These are phyloP conservation scores for Aspergillus quadricinctus DNA, from an alignment of 2,329 filamentous ascomycete genomes.

Conservation along the genomic window DNA sequence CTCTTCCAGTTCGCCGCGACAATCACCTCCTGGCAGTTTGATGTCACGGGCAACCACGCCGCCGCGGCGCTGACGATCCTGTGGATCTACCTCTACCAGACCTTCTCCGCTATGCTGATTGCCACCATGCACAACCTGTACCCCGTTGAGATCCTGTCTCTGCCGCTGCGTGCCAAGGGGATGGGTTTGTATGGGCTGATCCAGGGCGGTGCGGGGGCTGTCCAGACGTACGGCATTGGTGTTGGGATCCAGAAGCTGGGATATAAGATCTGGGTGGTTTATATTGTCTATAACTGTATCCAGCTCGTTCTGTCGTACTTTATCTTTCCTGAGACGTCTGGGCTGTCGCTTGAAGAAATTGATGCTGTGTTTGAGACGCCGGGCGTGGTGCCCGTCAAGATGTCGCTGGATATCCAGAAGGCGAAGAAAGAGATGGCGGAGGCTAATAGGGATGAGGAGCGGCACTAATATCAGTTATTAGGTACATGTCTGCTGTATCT, in stretches of 20 bases:
- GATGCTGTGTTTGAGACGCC: slow-evolving; percentile 54
- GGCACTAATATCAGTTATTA: background rate
- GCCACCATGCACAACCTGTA: slow-evolving; percentile 49
- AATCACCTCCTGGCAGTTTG: slow-evolving; percentile 47
- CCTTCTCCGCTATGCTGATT: slow-evolving; percentile 43
- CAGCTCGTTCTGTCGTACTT: slow-evolving; percentile 48
- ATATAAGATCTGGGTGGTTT: slow-evolving; percentile 51
- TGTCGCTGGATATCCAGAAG: slow-evolving; percentile 39
- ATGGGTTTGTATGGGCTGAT: slow-evolving; percentile 46
- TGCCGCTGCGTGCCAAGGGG: slow-evolving; percentile 43
- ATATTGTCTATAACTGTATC: slow-evolving; percentile 48
- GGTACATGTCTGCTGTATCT: background rate
- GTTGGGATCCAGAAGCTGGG: slow-evolving; percentile 46
- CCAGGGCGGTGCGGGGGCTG: slow-evolving; percentile 42
- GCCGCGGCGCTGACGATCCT: slow-evolving; percentile 42
- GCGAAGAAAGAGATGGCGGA: slow-evolving; percentile 33
- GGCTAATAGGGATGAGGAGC: slow-evolving; percentile 18
- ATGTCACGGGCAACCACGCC: slow-evolving; percentile 23
- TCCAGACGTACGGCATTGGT: slow-evolving; percentile 46
- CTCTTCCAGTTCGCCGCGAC: slow-evolving; percentile 44
- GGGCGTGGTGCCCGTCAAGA: slow-evolving; percentile 41
- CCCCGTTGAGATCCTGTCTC: slow-evolving; percentile 42
- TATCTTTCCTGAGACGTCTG: slow-evolving; percentile 51
- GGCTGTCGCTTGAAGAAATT: slow-evolving; percentile 52
- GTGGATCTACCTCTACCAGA: slow-evolving; percentile 49